phyloP scores from a whole-genome alignment of 495 filamentous ascomycete genomes.

The Annulohypoxylon moriforme region DNA sequence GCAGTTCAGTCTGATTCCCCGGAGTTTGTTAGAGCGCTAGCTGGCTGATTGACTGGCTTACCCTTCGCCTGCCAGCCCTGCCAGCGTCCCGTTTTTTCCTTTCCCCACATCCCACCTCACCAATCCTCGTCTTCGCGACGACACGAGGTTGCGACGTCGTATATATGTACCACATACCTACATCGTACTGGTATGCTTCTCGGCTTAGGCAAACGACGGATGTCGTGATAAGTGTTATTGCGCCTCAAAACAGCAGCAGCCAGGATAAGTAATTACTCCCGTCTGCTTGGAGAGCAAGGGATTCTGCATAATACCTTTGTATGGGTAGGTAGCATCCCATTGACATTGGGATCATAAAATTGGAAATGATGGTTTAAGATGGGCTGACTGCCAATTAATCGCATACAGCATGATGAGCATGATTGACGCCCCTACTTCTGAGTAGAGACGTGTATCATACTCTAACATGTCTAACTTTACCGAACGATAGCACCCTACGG shows the following conservation, averaged over 20 bases:
- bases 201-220: slow-evolving; percentile 43
- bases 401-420: background rate
- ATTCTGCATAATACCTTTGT: slow-evolving; percentile 18
- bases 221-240: slow-evolving; percentile 8
- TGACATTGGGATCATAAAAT: background rate
- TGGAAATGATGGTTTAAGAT: background rate
- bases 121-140: slow-evolving; percentile 22
- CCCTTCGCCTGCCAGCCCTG: slow-evolving; percentile 24
- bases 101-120: slow-evolving; percentile 41
- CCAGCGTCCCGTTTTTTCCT: slow-evolving; percentile 17
- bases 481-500: slow-evolving; percentile 9
- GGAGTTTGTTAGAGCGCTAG: slow-evolving; percentile 21
- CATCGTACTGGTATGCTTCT: slow-evolving; percentile 11
- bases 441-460: slow-evolving; percentile 15
- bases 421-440: slow-evolving; percentile 10
- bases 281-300: slow-evolving; percentile 24
- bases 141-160: slow-evolving; percentile 30
- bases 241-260: slow-evolving; percentile 23
- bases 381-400: slow-evolving; percentile 1
- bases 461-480: slow-evolving; percentile 2
- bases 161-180: background rate
- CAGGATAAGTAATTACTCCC: slow-evolving; percentile 32
- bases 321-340: slow-evolving; percentile 24
- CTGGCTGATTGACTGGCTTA: slow-evolving; percentile 11
- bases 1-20: background rate